Evolutionary conservation across 1,139 yeast genomes (phyloP).

Genomic region (Meyerozyma sp.): DNA sequence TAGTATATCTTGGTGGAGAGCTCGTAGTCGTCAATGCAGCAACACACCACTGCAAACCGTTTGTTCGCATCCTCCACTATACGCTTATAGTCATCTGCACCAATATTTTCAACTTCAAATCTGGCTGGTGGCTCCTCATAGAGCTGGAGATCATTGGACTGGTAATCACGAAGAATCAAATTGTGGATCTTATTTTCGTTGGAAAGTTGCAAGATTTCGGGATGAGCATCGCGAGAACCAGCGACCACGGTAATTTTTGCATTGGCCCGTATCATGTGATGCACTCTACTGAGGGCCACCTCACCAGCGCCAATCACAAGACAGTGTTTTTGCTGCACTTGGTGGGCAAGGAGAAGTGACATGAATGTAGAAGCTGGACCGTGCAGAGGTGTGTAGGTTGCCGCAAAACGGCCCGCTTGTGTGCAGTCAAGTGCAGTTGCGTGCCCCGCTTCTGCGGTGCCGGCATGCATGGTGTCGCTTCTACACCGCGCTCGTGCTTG

Average conservation of each 20-base stretch:
- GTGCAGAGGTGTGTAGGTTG: no score
- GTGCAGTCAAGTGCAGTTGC: no score
- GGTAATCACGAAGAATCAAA: conserved; percentile 37
- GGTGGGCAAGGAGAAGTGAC: conserved; percentile 69
- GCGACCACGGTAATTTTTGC: conserved; percentile 69
- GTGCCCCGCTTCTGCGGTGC: no score
- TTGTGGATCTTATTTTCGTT: conserved; percentile 38
- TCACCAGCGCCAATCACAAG: conserved; percentile 80
- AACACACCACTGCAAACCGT: conserved; percentile 60
- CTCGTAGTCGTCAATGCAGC: conserved; percentile 71
- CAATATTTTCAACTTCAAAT: conserved; percentile 17
- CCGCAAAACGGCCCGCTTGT: no score
- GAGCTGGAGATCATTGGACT: conserved; percentile 42
- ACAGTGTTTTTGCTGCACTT: conserved; percentile 58
- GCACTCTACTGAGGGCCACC: conserved; percentile 69
- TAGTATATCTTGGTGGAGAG: conserved; percentile 56
- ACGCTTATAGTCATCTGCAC: conserved; percentile 21
- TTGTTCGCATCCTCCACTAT: conserved; percentile 33
- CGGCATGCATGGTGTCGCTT: neutral
- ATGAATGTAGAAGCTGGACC: neutral
- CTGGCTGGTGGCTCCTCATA: conserved; percentile 25
- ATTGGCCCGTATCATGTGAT: conserved; percentile 62
- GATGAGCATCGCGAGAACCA: conserved; percentile 35
- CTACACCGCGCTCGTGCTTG: neutral
- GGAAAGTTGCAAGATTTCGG: conserved; percentile 34